phyloP scores from a whole-genome alignment of 306 rosid genomes.

The Astragalus membranaceus region DNA sequence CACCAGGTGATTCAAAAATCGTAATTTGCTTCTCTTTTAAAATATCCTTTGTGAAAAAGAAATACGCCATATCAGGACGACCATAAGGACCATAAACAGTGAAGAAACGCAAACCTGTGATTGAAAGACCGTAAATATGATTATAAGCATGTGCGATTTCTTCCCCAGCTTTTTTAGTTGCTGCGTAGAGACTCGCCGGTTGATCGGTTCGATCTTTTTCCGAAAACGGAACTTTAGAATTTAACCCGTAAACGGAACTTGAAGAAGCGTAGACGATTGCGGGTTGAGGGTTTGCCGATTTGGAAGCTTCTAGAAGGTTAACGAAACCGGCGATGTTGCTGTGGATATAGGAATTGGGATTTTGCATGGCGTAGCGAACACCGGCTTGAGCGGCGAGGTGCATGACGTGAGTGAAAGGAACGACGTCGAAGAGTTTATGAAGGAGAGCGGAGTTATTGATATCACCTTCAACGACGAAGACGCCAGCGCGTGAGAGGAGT shows the following conservation, averaged over 20 bases:
- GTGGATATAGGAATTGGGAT: slow-evolving; percentile 51
- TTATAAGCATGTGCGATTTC: slow-evolving; percentile 66
- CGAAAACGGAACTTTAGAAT: slow-evolving; percentile 64
- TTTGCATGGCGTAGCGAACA: slow-evolving; percentile 69
- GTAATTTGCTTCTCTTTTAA: slow-evolving; percentile 50
- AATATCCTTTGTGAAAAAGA: slow-evolving; percentile 57
- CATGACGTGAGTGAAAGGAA: slow-evolving; percentile 62
- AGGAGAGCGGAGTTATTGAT: slow-evolving; percentile 44
- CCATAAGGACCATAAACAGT: slow-evolving; percentile 81
- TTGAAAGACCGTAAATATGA: slow-evolving; percentile 63
- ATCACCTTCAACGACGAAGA: slow-evolving; percentile 69
- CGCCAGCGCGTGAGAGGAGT: slow-evolving; percentile 41
- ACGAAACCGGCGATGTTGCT: slow-evolving; percentile 74
- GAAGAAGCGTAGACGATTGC: slow-evolving; percentile 70
- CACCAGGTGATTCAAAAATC: slow-evolving; percentile 49
- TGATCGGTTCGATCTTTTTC: slow-evolving; percentile 66
- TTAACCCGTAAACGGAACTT: slow-evolving; percentile 67
- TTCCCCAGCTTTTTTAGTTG: slow-evolving; percentile 74
- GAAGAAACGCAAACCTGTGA: slow-evolving; percentile 63
- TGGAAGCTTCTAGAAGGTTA: slow-evolving; percentile 46
- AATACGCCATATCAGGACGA: slow-evolving; percentile 72
- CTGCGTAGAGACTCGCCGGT: slow-evolving; percentile 68
- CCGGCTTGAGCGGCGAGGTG: slow-evolving; percentile 81
- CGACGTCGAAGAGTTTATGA: slow-evolving; percentile 61
- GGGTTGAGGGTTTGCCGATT: slow-evolving; percentile 66